Evolutionary conservation across 805 yeast genomes (phyloP).

Genomic region (Sugiyamaella floridensis): DNA sequence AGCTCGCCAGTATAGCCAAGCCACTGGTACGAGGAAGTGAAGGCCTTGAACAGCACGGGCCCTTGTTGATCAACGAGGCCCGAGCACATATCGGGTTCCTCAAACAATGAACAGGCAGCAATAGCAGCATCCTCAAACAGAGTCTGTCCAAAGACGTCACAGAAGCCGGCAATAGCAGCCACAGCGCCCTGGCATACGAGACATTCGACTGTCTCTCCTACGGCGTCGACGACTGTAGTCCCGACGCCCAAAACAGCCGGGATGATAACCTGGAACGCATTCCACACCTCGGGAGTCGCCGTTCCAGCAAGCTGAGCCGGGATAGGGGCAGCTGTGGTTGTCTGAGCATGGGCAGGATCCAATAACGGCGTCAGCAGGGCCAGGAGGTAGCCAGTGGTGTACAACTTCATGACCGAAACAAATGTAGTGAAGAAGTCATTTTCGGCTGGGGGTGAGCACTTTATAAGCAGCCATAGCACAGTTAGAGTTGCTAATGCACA

Average conservation of each 20-base stretch:
- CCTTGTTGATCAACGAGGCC: conserved; percentile 1
- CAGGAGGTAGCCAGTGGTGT: too few relatives aligned
- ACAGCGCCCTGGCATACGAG: conserved; percentile 1
- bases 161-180: background rate
- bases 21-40: background rate
- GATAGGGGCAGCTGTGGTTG: background rate
- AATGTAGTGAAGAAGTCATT: background rate
- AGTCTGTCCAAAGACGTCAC: background rate
- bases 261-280: background rate
- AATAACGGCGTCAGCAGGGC: background rate
- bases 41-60: background rate
- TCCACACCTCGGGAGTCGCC: background rate
- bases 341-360: background rate
- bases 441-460: background rate
- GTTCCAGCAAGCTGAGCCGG: background rate
- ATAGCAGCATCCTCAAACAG: background rate
- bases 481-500: background rate
- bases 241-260: background rate
- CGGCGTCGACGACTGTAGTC: conserved; percentile 1
- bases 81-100: conserved; percentile 1
- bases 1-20: conserved; percentile 4
- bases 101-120: conserved; percentile 1
- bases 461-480: background rate
- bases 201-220: conserved; percentile 2
- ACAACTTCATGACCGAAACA: background rate